Evolutionary conservation across 2,329 filamentous ascomycete genomes (phyloP), one percentile per base, ranked within the genome.

Genomic region (Tolypocladium tropicale): DNA sequence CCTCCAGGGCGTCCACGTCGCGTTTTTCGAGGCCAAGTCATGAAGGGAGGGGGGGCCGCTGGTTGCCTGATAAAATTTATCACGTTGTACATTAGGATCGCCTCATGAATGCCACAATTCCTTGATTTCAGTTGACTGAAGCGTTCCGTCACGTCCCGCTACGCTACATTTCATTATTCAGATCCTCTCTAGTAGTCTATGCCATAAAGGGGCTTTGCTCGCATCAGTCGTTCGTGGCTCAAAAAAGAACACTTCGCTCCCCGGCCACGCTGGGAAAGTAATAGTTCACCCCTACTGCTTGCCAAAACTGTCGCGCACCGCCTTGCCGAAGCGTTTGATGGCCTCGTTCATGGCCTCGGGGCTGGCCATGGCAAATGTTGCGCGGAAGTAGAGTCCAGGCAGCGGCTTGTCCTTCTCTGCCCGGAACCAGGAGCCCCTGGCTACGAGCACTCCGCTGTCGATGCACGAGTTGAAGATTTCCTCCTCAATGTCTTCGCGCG

Each of bases 391-490:
- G 71, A 96, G 77, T 32, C 84, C 86, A 12, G 78, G 76, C 10
- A 78, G 77, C 4, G 73, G 77, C 65, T 76, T 78, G 52, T 81
- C 77, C 48, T 79, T 80, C 67, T 94, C 87, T 1, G 92, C 89
- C 57, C 84, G 81, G 79, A 97, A 99, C 92, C 92, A 99, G 52
- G 86, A 92, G 4, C 94, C 94, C 52, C 89, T 81, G 57, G 89
- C 90, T 2, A 94, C 78, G 50, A 99, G 78, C 5, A 94, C 89
- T 25, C 89, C 88, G 63, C 87, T 81, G 4, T 85, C 81, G 56
- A 96, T 86, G 60, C 85, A 85, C 0, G 81, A 78, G 63, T 88
- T 72, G 77, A 96, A 97, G 49, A 99, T 90, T 55, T 89, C 84
- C 64, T 96, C 86, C 71, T 99, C 94, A 46, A 99, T 78, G 37